phyloP scores from a whole-genome alignment of 2,329 filamentous ascomycete genomes.

The Colletotrichum godetiae region DNA sequence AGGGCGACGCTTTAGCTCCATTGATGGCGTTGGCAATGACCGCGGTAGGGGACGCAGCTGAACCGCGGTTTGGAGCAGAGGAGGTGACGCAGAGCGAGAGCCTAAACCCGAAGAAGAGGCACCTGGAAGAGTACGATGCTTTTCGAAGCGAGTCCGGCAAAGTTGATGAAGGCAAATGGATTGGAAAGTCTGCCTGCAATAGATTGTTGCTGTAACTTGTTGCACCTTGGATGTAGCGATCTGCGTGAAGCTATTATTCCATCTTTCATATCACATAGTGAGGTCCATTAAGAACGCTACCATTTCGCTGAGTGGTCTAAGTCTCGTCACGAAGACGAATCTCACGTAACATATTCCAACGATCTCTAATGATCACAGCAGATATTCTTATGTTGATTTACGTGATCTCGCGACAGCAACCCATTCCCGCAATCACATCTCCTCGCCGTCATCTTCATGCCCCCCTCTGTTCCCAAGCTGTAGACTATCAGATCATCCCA shows the following conservation, averaged over 20 bases:
- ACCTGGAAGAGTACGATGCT: not conserved
- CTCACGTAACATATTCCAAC: no score
- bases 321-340: no score
- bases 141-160: not conserved
- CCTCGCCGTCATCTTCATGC: not conserved
- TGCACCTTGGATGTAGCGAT: not conserved
- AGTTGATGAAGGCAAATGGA: not conserved
- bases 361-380: no score
- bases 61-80: not conserved
- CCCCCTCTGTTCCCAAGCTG: not conserved
- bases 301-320: no score
- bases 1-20: not conserved
- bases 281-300: no score
- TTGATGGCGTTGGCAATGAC: not conserved
- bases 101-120: not conserved
- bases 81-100: not conserved
- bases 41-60: not conserved
- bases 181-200: not conserved
- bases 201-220: not conserved
- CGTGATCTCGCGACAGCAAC: not conserved
- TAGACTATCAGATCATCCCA: not conserved
- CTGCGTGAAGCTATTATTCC: not conserved
- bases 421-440: not conserved
- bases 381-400: no score
- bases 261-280: not conserved